Conservation (phyloP, 495 filamentous ascomycete genomes). For the Rostrohypoxylon terebratum region DNA sequence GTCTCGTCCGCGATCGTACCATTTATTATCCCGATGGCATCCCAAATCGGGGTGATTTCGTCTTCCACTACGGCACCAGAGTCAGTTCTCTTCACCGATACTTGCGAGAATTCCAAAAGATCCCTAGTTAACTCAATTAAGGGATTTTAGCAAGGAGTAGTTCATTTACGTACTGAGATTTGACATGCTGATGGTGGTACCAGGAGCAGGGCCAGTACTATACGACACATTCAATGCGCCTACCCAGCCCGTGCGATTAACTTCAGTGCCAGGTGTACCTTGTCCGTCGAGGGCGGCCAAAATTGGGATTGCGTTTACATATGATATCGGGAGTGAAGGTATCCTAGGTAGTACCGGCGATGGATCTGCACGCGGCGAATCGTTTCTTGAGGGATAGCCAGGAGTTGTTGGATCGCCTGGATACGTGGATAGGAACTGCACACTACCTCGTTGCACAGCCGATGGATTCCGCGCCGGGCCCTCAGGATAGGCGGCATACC, state of each 20-base stretch:
- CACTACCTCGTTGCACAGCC: slow-evolving; percentile 84
- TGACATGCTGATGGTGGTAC: slow-evolving; percentile 75
- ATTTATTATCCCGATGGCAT: slow-evolving; percentile 88
- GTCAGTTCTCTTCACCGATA: not conserved
- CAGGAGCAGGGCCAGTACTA: slow-evolving; percentile 83
- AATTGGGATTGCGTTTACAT: slow-evolving; percentile 79
- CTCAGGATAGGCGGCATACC: slow-evolving; percentile 78
- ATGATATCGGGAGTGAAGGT: slow-evolving; percentile 89
- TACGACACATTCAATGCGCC: slow-evolving; percentile 82
- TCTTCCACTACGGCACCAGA: slow-evolving; percentile 69
- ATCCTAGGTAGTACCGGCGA: slow-evolving; percentile 75
- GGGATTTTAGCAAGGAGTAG: not conserved
- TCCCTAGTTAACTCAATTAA: not conserved
- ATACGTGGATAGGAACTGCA: slow-evolving; percentile 74
- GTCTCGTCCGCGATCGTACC: slow-evolving; percentile 79
- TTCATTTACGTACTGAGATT: slow-evolving; percentile 66
- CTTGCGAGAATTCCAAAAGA: not conserved
- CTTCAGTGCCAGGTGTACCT: slow-evolving; percentile 76
- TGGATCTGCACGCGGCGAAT: slow-evolving; percentile 73
- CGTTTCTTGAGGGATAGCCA: slow-evolving; percentile 89
- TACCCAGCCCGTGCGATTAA: slow-evolving; percentile 77
- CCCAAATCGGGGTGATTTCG: slow-evolving; percentile 83
- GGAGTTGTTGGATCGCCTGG: slow-evolving; percentile 77
- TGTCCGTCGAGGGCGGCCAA: slow-evolving; percentile 83
- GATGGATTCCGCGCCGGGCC: slow-evolving; percentile 85